Conservation (phyloP, 345 rosid species). For the Murraya paniculata region DNA sequence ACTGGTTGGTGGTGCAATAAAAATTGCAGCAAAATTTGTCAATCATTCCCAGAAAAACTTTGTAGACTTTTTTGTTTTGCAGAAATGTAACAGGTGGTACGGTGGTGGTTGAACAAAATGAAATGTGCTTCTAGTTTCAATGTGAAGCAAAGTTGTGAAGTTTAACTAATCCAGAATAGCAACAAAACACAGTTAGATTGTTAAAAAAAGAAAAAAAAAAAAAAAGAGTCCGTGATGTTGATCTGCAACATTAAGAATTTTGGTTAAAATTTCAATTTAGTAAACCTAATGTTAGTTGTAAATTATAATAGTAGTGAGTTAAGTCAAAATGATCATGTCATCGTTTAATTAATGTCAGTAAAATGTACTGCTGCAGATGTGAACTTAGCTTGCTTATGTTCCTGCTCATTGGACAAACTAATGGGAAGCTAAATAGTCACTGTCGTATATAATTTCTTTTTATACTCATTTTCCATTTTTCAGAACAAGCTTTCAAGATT, state of each 20-base stretch:
- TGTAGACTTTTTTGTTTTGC: neutral
- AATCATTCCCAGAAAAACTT: neutral
- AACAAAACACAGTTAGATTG: neutral
- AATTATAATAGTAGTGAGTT: neutral
- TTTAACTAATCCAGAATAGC: slow-evolving; percentile 4
- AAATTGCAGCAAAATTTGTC: slow-evolving; percentile 13
- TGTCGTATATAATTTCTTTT: neutral
- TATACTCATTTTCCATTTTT: no score
- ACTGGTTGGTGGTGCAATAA: slow-evolving; percentile 11
- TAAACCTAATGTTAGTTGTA: slow-evolving; percentile 6
- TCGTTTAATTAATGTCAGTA: neutral
- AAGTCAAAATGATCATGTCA: slow-evolving; percentile 16
- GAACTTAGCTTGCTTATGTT: neutral
- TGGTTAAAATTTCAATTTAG: slow-evolving; percentile 30
- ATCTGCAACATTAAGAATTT: slow-evolving; percentile 9
- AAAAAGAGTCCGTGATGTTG: neutral
- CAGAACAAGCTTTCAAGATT: neutral
- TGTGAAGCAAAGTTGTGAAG: slow-evolving; percentile 34
- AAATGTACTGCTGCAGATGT: neutral
- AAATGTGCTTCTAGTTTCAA: slow-evolving; percentile 13
- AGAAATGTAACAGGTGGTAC: neutral
- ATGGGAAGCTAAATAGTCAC: neutral
- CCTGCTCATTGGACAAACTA: neutral
- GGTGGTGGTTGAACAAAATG: neutral
- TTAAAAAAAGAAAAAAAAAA: no score